Evolutionary conservation across 768 basidiomycete genomes (phyloP).

Genomic region (Termitomyces sp.): DNA sequence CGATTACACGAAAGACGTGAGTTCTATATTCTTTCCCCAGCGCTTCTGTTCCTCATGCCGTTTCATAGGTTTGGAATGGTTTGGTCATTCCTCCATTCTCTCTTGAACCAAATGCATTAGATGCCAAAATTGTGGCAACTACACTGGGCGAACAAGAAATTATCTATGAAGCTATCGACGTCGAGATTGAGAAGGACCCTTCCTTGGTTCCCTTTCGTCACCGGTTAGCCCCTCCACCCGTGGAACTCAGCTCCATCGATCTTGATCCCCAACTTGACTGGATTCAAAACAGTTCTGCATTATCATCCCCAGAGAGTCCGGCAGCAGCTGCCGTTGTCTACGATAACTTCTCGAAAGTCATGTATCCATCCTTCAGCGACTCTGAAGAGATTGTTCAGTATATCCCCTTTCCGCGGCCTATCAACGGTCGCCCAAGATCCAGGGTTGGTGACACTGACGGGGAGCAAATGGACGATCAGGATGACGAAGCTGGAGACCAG

Average conservation of each 20-base stretch:
- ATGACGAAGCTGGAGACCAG: background rate
- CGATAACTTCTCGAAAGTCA: background rate
- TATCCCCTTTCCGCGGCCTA: background rate
- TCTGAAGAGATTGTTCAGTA: background rate
- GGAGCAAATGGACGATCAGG: background rate
- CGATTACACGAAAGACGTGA: background rate
- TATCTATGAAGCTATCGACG: background rate
- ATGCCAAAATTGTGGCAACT: background rate
- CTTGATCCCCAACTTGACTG: background rate
- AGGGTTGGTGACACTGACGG: background rate
- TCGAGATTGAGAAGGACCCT: background rate
- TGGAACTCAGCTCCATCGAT: background rate
- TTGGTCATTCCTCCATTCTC: background rate
- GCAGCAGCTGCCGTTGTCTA: background rate
- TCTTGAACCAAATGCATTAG: background rate
- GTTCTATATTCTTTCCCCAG: background rate
- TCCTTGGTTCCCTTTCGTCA: background rate
- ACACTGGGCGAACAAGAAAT: background rate
- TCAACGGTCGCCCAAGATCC: background rate
- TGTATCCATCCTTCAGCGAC: background rate
- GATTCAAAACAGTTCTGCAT: background rate
- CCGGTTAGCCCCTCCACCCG: background rate
- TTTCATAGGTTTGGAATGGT: background rate
- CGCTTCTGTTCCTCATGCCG: background rate
- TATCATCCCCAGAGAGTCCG: background rate